Percentiles rank a stretch among this genome's conserved stretches.
Evolutionary conservation across 2,329 filamentous ascomycete genomes (phyloP).

Genomic region (Aspergillus luchuensis): DNA sequence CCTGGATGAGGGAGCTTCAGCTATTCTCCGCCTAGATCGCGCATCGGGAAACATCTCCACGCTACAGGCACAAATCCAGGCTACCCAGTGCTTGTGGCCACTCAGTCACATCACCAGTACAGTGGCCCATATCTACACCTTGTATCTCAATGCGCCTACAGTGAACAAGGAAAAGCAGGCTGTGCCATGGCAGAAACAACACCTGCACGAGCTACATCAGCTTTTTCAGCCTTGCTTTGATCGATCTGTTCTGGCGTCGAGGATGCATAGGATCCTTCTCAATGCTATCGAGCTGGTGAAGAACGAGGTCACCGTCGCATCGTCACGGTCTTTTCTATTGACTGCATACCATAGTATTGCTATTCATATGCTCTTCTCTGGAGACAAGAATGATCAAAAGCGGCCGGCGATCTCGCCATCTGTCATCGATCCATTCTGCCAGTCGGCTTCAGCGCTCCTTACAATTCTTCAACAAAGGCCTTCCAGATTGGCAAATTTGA

Average conservation of each 20-base stretch:
- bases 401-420: background rate
- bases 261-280: conserved; percentile 7
- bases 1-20: conserved; percentile 22
- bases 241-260: background rate
- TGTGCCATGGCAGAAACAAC: conserved; percentile 8
- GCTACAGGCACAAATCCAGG: conserved; percentile 6
- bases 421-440: conserved; percentile 4
- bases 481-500: background rate
- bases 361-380: conserved; percentile 9
- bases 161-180: background rate
- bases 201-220: conserved; percentile 9
- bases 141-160: conserved; percentile 6
- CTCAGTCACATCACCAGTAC: conserved; percentile 13
- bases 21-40: conserved; percentile 20
- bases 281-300: conserved; percentile 8
- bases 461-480: background rate
- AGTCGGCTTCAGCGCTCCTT: conserved; percentile 5
- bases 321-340: conserved; percentile 1
- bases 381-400: background rate
- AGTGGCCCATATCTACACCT: conserved; percentile 5
- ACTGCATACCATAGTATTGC: conserved; percentile 9
- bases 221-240: conserved; percentile 9
- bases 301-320: background rate
- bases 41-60: conserved; percentile 22
- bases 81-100: conserved; percentile 9